phyloP scores from a whole-genome alignment of 2,329 filamentous ascomycete species.

The Leptographium lundbergii region DNA sequence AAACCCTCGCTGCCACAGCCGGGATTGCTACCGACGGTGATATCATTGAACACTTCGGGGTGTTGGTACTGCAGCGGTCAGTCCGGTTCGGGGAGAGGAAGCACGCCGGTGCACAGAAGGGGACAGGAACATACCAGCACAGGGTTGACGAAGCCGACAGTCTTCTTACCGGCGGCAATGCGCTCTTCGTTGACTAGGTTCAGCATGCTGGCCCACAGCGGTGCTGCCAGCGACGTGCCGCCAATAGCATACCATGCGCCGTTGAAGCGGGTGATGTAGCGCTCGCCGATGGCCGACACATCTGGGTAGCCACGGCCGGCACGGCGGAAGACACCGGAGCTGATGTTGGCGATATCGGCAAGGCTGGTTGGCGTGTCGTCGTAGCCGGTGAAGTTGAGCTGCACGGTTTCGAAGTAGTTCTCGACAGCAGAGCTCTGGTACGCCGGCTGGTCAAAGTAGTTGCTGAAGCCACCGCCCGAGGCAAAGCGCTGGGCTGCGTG shows the following conservation, averaged over 20 bases:
- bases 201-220: conserved; percentile 45
- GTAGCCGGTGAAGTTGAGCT: conserved; percentile 13
- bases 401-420: conserved; percentile 22
- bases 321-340: conserved; percentile 13
- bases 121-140: conserved; percentile 4
- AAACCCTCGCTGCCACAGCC: conserved; percentile 21
- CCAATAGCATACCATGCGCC: conserved; percentile 22
- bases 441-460: conserved; percentile 27
- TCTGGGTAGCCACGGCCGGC: conserved; percentile 17
- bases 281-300: conserved; percentile 16
- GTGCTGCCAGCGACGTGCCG: conserved; percentile 44
- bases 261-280: conserved; percentile 15
- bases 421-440: conserved; percentile 29
- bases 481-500: conserved; percentile 15
- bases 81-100: not conserved
- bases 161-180: conserved; percentile 30
- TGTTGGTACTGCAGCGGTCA: conserved; percentile 13
- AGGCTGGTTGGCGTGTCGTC: conserved; percentile 7
- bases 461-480: conserved; percentile 32
- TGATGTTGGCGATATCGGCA: conserved; percentile 11
- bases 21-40: conserved; percentile 18
- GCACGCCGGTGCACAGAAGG: not conserved
- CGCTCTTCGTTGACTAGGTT: conserved; percentile 50
- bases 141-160: conserved; percentile 24
- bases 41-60: conserved; percentile 19